Evolutionary conservation across 352 stramenopile species (phyloP).

Genomic region (Phytophthora capsici): DNA sequence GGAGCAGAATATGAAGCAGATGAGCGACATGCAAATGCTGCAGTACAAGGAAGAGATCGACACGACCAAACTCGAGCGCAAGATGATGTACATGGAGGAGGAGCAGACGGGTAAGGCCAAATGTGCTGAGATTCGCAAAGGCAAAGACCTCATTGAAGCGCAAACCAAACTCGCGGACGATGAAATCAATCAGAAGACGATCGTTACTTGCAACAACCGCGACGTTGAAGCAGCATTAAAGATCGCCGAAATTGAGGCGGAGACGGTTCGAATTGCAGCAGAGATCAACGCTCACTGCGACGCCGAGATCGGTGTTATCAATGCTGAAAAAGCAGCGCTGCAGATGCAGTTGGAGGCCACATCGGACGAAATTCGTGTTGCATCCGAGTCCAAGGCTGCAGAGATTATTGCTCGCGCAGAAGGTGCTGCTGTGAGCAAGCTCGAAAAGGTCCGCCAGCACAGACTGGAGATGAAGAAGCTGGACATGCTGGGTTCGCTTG

Average conservation of each 20-base stretch:
- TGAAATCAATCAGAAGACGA: conserved; percentile 49
- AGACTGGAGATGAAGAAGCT: conserved; percentile 51
- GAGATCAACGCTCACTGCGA: conserved; percentile 51
- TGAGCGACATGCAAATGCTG: conserved; percentile 80
- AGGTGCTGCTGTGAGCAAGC: conserved; percentile 44
- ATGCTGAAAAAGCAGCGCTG: conserved; percentile 44
- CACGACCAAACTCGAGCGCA: conserved; percentile 60
- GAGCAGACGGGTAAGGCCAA: conserved; percentile 61
- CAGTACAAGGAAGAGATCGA: conserved; percentile 64
- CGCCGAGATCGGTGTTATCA: conserved; percentile 46
- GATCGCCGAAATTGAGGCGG: conserved; percentile 53
- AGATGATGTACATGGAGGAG: conserved; percentile 69
- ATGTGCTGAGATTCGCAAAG: conserved; percentile 59
- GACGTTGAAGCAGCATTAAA: conserved; percentile 43
- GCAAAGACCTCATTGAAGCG: conserved; percentile 52
- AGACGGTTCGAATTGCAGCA: conserved; percentile 48
- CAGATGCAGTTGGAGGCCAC: conserved; percentile 47
- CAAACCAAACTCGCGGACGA: conserved; percentile 49
- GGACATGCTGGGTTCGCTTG: conserved; percentile 43
- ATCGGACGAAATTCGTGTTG: conserved; percentile 37
- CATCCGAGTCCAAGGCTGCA: conserved; percentile 39
- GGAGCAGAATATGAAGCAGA: conserved; percentile 83
- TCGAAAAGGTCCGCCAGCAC: conserved; percentile 46
- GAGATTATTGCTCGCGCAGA: conserved; percentile 52
- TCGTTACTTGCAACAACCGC: conserved; percentile 50